Conservation (phyloP, 139 green algal species). For the Tetratostichococcus sp. region DNA sequence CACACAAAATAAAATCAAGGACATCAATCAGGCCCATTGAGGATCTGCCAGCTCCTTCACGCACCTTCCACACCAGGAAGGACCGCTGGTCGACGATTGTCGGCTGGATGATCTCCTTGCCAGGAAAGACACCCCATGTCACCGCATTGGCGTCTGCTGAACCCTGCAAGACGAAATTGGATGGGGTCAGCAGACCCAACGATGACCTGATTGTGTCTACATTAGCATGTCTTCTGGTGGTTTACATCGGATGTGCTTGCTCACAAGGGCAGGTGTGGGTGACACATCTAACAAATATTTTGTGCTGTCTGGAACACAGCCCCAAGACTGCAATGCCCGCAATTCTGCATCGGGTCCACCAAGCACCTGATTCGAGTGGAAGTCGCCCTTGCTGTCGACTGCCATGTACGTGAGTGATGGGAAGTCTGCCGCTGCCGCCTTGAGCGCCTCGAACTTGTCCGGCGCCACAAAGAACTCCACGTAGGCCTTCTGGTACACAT, state of each 20-base stretch:
- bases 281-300: no score
- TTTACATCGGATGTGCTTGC: no score
- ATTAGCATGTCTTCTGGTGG: no score
- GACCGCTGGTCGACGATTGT: slow-evolving; percentile 64
- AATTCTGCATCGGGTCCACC: no score
- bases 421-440: slow-evolving; percentile 31
- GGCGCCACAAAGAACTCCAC: slow-evolving; percentile 80
- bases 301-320: no score
- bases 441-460: slow-evolving; percentile 45
- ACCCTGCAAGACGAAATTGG: not conserved
- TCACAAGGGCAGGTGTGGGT: no score
- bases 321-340: not conserved
- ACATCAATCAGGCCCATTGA: no score
- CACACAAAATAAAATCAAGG: not conserved
- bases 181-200: no score
- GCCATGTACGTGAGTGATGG: slow-evolving; percentile 69
- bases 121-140: slow-evolving; percentile 85
- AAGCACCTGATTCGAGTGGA: slow-evolving; percentile 48
- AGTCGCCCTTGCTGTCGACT: slow-evolving; percentile 50
- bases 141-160: slow-evolving; percentile 62
- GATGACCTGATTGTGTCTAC: no score
- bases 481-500: slow-evolving; percentile 86
- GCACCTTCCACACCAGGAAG: slow-evolving; percentile 78
- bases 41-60: no score
- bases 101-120: slow-evolving; percentile 78